phyloP scores from a whole-genome alignment of 495 filamentous ascomycete genomes.

The Neurospora sp. region DNA sequence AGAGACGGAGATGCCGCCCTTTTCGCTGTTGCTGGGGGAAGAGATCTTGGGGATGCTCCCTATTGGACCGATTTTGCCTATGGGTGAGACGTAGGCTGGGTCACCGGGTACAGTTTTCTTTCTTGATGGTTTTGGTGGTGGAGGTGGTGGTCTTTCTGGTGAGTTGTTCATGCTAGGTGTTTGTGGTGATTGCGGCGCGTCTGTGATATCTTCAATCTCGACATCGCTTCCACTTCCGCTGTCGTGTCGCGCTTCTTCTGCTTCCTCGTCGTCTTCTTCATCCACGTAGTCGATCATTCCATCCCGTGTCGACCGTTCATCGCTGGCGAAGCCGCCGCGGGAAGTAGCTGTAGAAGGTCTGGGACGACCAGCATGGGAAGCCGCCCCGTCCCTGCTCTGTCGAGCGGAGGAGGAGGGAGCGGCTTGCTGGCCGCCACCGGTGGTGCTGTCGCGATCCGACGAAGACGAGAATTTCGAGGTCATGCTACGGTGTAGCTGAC shows the following conservation, averaged over 20 bases:
- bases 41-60: conserved; percentile 10
- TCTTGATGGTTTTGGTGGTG: not conserved
- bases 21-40: not conserved
- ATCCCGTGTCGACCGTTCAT: not conserved
- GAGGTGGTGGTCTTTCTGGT: not conserved
- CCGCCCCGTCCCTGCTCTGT: not conserved
- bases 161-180: not conserved
- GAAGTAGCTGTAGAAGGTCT: not conserved
- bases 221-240: not conserved
- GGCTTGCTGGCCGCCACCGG: not conserved
- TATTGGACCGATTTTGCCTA: conserved; percentile 17
- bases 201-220: not conserved
- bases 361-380: not conserved
- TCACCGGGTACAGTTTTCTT: conserved; percentile 3
- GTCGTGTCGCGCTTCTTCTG: not conserved
- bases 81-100: conserved; percentile 24
- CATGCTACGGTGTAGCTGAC: not conserved
- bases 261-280: not conserved
- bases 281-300: not conserved
- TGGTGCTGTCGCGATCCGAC: not conserved
- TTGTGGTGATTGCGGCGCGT: not conserved
- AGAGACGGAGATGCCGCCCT: conserved; percentile 9
- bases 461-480: not conserved
- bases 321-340: not conserved
- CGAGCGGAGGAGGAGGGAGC: not conserved